These are phyloP conservation scores for Plasmodium falciparum DNA, from an alignment of 169 alveolate species.

Conservation along the genomic window DNA sequence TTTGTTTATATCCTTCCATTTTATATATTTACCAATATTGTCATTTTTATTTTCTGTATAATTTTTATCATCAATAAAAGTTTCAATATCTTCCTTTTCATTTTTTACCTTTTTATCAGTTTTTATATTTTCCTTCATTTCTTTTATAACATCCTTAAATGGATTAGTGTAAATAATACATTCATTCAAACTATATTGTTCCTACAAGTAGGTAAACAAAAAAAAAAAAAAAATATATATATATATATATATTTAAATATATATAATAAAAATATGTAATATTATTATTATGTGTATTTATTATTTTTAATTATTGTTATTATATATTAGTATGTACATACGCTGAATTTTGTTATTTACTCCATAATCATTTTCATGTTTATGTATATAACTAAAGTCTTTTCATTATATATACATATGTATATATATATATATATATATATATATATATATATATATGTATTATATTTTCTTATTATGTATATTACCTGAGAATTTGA, in stretches of 20 bases:
- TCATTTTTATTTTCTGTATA: constrained; percentile 68
- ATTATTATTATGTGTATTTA: background rate
- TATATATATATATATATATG: too few relatives aligned
- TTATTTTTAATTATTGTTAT: background rate
- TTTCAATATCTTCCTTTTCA: constrained; percentile 25
- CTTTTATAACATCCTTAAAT: constrained; percentile 60
- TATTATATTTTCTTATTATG: background rate
- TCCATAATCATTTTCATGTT: too few relatives aligned
- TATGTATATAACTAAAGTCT: too few relatives aligned
- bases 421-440: too few relatives aligned
- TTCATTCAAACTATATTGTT: constrained; percentile 33
- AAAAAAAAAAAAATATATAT: background rate
- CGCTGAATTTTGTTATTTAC: too few relatives aligned
- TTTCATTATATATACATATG: too few relatives aligned
- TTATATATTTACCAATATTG: constrained; percentile 59
- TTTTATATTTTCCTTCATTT: constrained; percentile 55
- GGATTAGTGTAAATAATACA: constrained; percentile 68
- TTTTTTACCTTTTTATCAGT: constrained; percentile 16
- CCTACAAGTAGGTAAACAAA: background rate
- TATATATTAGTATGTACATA: constrained; percentile 5
- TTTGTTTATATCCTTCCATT: constrained; percentile 44
- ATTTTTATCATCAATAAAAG: constrained; percentile 47
- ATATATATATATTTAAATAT: background rate
- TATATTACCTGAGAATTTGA: constrained; percentile 26
- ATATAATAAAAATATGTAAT: background rate